Percentiles rank a stretch among this genome's conserved stretches.
phyloP scores from a whole-genome alignment of 169 alveolate species.

The Cryptosporidium muris region DNA sequence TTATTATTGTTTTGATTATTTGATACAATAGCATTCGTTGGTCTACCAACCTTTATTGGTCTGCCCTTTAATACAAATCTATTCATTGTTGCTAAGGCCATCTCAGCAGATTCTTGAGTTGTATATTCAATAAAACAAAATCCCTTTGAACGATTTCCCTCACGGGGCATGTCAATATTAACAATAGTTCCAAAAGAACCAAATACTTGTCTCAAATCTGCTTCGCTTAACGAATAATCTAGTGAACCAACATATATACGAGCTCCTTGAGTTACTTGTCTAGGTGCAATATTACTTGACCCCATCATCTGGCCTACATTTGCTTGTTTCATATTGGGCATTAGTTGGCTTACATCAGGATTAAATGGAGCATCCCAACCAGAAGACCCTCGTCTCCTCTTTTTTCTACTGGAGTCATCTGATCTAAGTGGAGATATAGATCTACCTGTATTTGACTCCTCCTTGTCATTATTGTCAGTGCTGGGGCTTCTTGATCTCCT shows the following conservation, averaged over 20 bases:
- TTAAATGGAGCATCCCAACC: constrained; percentile 67
- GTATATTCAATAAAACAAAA: constrained; percentile 79
- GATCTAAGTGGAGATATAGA: constrained; percentile 38
- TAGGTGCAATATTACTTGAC: background rate
- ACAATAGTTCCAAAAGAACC: constrained; percentile 77
- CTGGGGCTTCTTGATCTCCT: constrained; percentile 73
- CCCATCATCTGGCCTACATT: constrained; percentile 3
- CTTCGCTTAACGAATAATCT: constrained; percentile 78
- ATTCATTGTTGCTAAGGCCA: constrained; percentile 79
- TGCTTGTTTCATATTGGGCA: background rate
- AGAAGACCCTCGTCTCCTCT: constrained; percentile 47
- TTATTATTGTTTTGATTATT: background rate
- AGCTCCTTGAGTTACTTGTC: constrained; percentile 72
- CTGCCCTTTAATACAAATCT: constrained; percentile 76
- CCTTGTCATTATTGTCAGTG: constrained; percentile 53
- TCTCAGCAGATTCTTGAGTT: constrained; percentile 79
- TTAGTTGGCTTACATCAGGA: background rate
- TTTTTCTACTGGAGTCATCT: constrained; percentile 55
- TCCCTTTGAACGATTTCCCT: constrained; percentile 80
- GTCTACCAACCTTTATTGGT: constrained; percentile 77
- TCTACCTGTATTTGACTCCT: constrained; percentile 35
- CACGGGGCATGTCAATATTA: constrained; percentile 79
- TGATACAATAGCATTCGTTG: constrained; percentile 73
- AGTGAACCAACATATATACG: constrained; percentile 78
- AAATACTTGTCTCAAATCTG: constrained; percentile 75